Evolutionary conservation across 306 rosid species (phyloP).

Genomic region (Glycine tomentella): DNA sequence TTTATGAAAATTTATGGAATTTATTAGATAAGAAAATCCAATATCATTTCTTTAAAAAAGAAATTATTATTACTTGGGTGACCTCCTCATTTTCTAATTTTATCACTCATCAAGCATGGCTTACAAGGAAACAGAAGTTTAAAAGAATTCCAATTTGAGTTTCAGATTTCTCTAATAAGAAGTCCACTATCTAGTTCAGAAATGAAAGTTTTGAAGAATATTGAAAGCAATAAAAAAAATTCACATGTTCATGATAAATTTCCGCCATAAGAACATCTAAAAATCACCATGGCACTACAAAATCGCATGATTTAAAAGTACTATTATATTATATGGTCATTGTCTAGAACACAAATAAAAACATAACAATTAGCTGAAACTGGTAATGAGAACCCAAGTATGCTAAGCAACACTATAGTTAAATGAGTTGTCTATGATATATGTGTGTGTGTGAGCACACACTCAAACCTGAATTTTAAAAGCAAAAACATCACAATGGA

Average conservation of each 20-base stretch:
- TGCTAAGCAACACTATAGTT: not conserved
- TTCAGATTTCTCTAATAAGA: not conserved
- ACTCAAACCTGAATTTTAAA: conserved; percentile 3
- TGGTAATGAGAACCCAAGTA: conserved; percentile 1
- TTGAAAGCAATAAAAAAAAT: not conserved
- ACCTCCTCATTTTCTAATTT: conserved; percentile 10
- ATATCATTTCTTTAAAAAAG: not conserved
- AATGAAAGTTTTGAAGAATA: not conserved
- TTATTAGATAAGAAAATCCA: not conserved
- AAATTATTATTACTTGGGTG: conserved; percentile 6
- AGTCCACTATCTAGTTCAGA: not conserved
- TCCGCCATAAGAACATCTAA: not conserved
- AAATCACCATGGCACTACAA: not conserved
- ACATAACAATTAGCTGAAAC: not conserved
- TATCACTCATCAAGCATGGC: not conserved
- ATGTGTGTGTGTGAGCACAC: not conserved
- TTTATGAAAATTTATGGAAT: not conserved
- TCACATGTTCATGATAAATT: not conserved
- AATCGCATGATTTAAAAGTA: no score
- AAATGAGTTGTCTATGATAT: not conserved
- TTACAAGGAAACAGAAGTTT: not conserved
- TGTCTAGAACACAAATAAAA: not conserved
- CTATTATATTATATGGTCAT: no score
- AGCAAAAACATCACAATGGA: conserved; percentile 13
- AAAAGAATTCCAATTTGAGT: conserved; percentile 1